These are phyloP conservation scores for Chaetomium sp. DNA, from an alignment of 2,329 filamentous ascomycete genomes.

Conservation along the genomic window DNA sequence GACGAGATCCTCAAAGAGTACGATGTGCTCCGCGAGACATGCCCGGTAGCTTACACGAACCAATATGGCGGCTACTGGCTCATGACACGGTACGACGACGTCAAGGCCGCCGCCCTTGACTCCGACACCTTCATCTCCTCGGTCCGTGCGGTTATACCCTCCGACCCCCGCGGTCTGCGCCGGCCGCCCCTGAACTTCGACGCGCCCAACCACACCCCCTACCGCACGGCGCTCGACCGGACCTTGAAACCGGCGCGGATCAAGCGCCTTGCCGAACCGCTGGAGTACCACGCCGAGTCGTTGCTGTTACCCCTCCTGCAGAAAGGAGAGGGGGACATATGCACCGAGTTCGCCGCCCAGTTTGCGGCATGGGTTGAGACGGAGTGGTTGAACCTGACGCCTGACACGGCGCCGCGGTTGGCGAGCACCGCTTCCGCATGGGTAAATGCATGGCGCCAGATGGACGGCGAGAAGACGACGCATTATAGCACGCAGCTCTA, in stretches of 20 bases:
- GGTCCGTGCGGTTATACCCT: conserved; percentile 24
- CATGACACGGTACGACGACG: conserved; percentile 13
- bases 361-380: conserved; percentile 15
- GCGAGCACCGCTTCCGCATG: conserved; percentile 9
- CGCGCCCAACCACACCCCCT: conserved; percentile 15
- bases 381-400: conserved; percentile 14
- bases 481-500: conserved; percentile 5
- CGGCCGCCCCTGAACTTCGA: conserved; percentile 16
- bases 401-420: conserved; percentile 8
- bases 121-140: conserved; percentile 24
- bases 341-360: conserved; percentile 14
- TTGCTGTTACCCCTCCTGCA: not conserved
- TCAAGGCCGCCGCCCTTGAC: conserved; percentile 13
- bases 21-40: conserved; percentile 4
- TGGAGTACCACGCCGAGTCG: not conserved
- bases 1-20: conserved; percentile 2
- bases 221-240: conserved; percentile 11
- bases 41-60: conserved; percentile 6
- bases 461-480: conserved; percentile 10
- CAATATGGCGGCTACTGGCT: conserved; percentile 14
- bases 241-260: conserved; percentile 13
- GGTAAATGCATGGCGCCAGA: conserved; percentile 9
- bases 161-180: conserved; percentile 22
- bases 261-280: not conserved
- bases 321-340: not conserved